phyloP scores from a whole-genome alignment of 139 green algal genomes.

The Chlorella sp. region DNA sequence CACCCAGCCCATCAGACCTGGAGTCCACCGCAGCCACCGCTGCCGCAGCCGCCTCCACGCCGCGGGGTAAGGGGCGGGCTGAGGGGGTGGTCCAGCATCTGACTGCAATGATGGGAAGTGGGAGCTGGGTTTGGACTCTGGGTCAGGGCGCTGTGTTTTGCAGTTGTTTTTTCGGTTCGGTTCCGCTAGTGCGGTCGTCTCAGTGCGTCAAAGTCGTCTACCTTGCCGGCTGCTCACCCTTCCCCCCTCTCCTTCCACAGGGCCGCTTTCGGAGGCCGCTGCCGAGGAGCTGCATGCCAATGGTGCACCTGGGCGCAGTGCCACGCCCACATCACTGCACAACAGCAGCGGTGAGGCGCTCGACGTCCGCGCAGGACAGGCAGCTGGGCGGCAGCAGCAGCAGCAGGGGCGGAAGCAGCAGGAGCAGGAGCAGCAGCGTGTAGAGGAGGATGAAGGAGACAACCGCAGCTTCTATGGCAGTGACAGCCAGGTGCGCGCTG shows the following conservation, averaged over 20 bases:
- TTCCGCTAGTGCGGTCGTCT: no score
- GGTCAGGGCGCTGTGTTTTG: no score
- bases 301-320: no score
- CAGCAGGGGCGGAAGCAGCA: not conserved
- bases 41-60: not conserved
- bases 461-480: slow-evolving; percentile 3
- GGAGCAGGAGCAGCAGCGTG: not conserved
- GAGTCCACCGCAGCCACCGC: not conserved
- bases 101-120: no score
- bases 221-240: no score
- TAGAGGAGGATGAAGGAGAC: not conserved
- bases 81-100: not conserved
- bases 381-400: not conserved
- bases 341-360: not conserved
- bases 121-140: no score
- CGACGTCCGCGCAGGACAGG: not conserved
- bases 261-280: not conserved
- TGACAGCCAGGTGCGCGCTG: not conserved
- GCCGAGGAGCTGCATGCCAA: not conserved
- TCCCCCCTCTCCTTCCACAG: not conserved
- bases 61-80: not conserved
- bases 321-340: no score
- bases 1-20: not conserved
- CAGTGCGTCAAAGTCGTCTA: not conserved
- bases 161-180: no score